A percentile compares a stretch with the other conserved stretches of the same genome.
These are phyloP conservation scores for Malus orientalis DNA, from an alignment of 306 rosid species.

Conservation along the genomic window DNA sequence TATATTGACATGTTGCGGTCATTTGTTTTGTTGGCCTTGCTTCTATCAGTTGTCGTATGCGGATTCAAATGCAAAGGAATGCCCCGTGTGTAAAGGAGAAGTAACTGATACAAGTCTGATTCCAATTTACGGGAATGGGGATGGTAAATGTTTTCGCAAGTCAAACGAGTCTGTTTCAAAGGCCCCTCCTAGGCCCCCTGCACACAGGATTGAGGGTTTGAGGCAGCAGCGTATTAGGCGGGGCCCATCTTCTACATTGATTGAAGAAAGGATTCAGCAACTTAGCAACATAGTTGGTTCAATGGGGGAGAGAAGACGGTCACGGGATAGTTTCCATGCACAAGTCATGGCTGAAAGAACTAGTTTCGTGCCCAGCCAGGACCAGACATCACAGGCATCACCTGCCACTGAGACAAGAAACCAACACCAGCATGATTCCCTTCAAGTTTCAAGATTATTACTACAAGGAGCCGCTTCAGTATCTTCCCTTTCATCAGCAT, in stretches of 20 bases:
- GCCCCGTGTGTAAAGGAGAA: slow-evolving; percentile 68
- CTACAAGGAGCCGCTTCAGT: slow-evolving; percentile 54
- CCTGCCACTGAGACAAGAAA: slow-evolving; percentile 12
- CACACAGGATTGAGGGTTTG: slow-evolving; percentile 47
- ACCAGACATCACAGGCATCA: slow-evolving; percentile 5
- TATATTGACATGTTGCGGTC: slow-evolving; percentile 79
- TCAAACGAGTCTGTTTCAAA: slow-evolving; percentile 19
- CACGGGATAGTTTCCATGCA: slow-evolving; percentile 18
- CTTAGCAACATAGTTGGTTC: slow-evolving; percentile 33
- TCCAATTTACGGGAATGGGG: slow-evolving; percentile 59
- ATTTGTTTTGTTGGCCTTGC: slow-evolving; percentile 89
- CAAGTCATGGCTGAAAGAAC: slow-evolving; percentile 22
- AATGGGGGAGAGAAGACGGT: slow-evolving; percentile 33
- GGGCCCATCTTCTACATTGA: slow-evolving; percentile 35
- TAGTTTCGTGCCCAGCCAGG: neutral
- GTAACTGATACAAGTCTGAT: slow-evolving; percentile 39
- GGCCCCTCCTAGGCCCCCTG: slow-evolving; percentile 58
- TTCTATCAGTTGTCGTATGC: slow-evolving; percentile 44
- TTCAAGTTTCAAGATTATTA: slow-evolving; percentile 41
- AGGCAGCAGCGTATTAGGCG: slow-evolving; percentile 39
- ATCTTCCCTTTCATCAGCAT: slow-evolving; percentile 55
- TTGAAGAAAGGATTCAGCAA: slow-evolving; percentile 48
- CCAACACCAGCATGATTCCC: slow-evolving; percentile 21
- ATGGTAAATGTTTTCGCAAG: slow-evolving; percentile 4
- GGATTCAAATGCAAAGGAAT: slow-evolving; percentile 47